Conservation (phyloP, 352 stramenopile species). For the Phytophthora gonapodyides region DNA sequence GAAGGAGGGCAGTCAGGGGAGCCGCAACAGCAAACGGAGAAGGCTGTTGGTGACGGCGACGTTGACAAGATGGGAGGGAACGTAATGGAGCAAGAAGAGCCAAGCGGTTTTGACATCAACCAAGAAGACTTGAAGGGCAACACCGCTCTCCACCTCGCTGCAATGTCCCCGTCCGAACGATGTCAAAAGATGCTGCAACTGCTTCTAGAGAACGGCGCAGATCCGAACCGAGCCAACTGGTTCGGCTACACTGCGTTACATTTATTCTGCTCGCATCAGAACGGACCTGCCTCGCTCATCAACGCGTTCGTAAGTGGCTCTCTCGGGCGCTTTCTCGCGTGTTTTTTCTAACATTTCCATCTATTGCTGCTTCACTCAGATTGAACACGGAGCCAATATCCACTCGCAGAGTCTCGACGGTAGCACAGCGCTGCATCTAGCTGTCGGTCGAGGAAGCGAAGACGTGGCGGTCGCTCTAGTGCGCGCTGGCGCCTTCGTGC, state of each 20-base stretch:
- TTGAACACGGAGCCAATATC: constrained; percentile 80
- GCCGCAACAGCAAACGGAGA: constrained; percentile 13
- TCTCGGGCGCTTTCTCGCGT: background rate
- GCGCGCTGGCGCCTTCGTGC: constrained; percentile 72
- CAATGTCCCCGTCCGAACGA: constrained; percentile 79
- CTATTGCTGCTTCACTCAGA: constrained; percentile 38
- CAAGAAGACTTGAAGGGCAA: constrained; percentile 85
- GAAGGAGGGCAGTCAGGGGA: constrained; percentile 8
- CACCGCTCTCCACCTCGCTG: constrained; percentile 79
- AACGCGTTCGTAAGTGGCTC: constrained; percentile 77
- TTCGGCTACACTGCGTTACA: constrained; percentile 88
- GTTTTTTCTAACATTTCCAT: background rate
- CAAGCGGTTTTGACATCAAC: constrained; percentile 69
- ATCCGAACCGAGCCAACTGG: constrained; percentile 81
- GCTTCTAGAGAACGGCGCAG: constrained; percentile 77
- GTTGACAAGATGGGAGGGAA: constrained; percentile 1
- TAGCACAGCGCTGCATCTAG: constrained; percentile 82
- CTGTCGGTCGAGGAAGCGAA: constrained; percentile 77
- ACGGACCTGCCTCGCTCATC: constrained; percentile 65
- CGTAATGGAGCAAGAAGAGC: constrained; percentile 24
- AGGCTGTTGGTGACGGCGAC: constrained; percentile 9
- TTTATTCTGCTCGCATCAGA: constrained; percentile 86
- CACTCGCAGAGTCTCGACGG: constrained; percentile 83
- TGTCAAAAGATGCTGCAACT: constrained; percentile 87
- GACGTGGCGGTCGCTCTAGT: constrained; percentile 74